Percentiles rank a stretch among this genome's conserved stretches.
These are phyloP conservation scores for Ophiocordyceps sinensis DNA, from an alignment of 2,329 filamentous ascomycete genomes.

Conservation along the genomic window DNA sequence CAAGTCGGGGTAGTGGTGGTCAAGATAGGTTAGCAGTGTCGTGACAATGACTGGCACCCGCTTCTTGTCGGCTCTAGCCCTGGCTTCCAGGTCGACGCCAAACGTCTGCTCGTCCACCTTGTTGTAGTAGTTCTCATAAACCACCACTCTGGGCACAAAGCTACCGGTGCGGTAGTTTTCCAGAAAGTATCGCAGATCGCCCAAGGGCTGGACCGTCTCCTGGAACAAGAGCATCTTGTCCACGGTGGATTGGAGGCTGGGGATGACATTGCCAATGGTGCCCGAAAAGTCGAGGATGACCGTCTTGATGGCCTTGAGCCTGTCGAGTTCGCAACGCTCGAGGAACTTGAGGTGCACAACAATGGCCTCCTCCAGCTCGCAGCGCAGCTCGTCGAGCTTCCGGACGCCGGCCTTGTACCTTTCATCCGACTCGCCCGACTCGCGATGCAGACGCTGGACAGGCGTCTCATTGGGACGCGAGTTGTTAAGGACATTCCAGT, in stretches of 20 bases:
- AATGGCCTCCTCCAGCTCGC: conserved; percentile 91
- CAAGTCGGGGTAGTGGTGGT: conserved; percentile 92
- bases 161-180: conserved; percentile 95
- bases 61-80: conserved; percentile 87
- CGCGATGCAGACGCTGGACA: conserved; percentile 69
- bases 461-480: conserved; percentile 88
- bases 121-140: conserved; percentile 99
- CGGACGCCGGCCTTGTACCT: conserved; percentile 79
- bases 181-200: conserved; percentile 82
- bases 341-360: conserved; percentile 87
- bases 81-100: conserved; percentile 91
- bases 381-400: conserved; percentile 80
- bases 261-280: conserved; percentile 94
- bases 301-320: conserved; percentile 94
- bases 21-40: conserved; percentile 83
- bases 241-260: conserved; percentile 84
- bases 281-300: conserved; percentile 96
- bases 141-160: conserved; percentile 78
- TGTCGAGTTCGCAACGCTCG: conserved; percentile 91
- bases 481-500: conserved; percentile 80
- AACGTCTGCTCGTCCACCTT: conserved; percentile 96
- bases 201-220: conserved; percentile 88
- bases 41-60: conserved; percentile 87
- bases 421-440: conserved; percentile 82
- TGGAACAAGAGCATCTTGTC: conserved; percentile 99